A percentile compares a stretch with the other conserved stretches of the same genome.
Conservation (phyloP, 78 protist species). For the Cavenderia fasciculata region DNA sequence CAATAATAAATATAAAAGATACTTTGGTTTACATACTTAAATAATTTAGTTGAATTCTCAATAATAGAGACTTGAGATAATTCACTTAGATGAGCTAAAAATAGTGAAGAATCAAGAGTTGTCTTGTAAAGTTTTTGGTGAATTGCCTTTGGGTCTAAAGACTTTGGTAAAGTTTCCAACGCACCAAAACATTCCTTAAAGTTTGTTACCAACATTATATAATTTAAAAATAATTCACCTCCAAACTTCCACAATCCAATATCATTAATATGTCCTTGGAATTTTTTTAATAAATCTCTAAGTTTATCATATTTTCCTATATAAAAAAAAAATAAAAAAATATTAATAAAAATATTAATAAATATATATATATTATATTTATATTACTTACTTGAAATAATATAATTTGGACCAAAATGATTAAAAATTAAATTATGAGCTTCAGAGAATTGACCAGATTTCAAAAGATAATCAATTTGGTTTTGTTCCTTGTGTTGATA, state of each 20-base stretch:
- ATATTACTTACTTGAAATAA: constrained; percentile 16
- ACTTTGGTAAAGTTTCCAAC: no score
- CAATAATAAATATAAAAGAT: background rate
- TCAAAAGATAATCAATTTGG: constrained; percentile 7
- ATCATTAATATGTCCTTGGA: constrained; percentile 9
- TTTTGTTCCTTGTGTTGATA: constrained; percentile 4
- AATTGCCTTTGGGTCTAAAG: background rate
- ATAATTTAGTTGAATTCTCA: constrained; percentile 2
- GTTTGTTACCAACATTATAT: background rate
- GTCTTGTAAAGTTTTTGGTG: no score
- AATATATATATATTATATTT: background rate
- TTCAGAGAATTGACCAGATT: constrained; percentile 37
- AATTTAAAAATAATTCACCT: constrained; percentile 33
- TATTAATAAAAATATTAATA: background rate
- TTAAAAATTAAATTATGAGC: constrained; percentile 26
- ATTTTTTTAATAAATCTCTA: background rate
- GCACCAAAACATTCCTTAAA: background rate
- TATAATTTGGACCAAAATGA: constrained; percentile 48
- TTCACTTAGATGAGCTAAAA: background rate
- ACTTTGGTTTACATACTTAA: background rate
- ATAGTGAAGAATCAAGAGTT: background rate
- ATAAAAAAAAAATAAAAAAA: background rate
- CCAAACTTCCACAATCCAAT: constrained; percentile 46
- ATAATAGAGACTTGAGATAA: background rate
- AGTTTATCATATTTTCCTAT: background rate